Percentiles rank a stretch among this genome's conserved stretches.
phyloP scores from a whole-genome alignment of 352 stramenopile species.

The Elongisporangium anandrum region DNA sequence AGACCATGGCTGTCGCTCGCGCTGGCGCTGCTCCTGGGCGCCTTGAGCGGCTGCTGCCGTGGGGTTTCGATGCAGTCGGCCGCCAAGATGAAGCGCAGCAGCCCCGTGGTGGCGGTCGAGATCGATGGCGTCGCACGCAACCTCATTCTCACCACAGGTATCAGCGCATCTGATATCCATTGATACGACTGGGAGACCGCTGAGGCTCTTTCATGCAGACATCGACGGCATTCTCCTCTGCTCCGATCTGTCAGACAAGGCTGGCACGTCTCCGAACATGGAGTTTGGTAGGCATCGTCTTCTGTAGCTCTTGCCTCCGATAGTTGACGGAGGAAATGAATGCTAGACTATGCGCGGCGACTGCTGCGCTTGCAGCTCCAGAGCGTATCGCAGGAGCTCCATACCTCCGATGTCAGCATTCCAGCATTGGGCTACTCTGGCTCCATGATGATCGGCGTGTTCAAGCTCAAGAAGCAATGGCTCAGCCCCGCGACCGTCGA shows the following conservation, averaged over 20 bases:
- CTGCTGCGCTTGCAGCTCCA: constrained; percentile 47
- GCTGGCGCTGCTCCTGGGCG: not conserved
- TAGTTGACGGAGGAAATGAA: not conserved
- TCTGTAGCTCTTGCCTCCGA: too few relatives aligned
- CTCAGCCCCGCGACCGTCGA: constrained; percentile 36
- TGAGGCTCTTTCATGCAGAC: constrained; percentile 11
- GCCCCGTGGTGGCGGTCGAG: constrained; percentile 27
- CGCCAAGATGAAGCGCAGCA: constrained; percentile 40
- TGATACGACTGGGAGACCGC: not conserved
- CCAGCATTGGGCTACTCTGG: constrained; percentile 22
- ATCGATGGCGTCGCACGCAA: constrained; percentile 22
- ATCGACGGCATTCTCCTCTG: constrained; percentile 35
- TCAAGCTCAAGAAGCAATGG: constrained; percentile 37
- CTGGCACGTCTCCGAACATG: constrained; percentile 9
- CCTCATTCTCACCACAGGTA: constrained; percentile 42
- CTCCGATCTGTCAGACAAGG: constrained; percentile 14
- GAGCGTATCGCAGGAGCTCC: constrained; percentile 21
- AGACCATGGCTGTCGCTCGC: not conserved
- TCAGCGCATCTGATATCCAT: not conserved
- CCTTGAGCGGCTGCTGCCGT: not conserved
- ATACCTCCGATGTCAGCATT: constrained; percentile 15
- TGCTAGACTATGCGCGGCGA: constrained; percentile 48
- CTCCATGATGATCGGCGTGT: constrained; percentile 5
- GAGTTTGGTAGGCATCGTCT: constrained; percentile 38
- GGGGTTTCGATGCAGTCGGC: not conserved